phyloP scores from a whole-genome alignment of 129 eudicot genomes.

The Centaurea solstitialis region DNA sequence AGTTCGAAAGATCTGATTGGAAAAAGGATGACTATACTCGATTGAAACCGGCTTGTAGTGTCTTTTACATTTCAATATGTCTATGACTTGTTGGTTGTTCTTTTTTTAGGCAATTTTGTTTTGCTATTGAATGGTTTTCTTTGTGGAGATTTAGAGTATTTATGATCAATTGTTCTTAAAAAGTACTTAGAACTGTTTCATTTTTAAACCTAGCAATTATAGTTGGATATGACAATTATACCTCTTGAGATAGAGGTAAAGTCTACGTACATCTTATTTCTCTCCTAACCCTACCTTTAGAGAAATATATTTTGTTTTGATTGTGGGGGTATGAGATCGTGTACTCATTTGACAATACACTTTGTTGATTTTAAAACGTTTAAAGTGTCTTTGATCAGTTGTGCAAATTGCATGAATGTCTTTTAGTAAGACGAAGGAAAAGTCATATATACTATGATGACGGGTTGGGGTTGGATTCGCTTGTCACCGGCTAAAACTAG shows the following conservation, averaged over 20 bases:
- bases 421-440: too few relatives aligned
- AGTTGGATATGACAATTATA: background rate
- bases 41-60: background rate
- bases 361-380: background rate
- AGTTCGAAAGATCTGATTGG: conserved; percentile 4
- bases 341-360: background rate
- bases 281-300: background rate
- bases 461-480: background rate
- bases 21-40: background rate
- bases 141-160: background rate
- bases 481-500: too few relatives aligned
- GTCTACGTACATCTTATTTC: too few relatives aligned
- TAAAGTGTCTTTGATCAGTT: background rate
- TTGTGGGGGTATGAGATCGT: background rate
- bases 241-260: background rate
- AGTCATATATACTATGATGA: background rate
- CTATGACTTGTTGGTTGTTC: background rate
- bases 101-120: background rate
- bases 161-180: background rate
- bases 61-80: conserved; percentile 8
- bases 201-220: background rate
- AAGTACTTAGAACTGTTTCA: background rate
- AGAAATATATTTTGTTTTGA: background rate
- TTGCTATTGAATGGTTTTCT: background rate
- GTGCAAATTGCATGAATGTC: background rate